Evolutionary conservation across 2,329 filamentous ascomycete genomes (phyloP).

Genomic region (Penicillium aurantiogriseum): DNA sequence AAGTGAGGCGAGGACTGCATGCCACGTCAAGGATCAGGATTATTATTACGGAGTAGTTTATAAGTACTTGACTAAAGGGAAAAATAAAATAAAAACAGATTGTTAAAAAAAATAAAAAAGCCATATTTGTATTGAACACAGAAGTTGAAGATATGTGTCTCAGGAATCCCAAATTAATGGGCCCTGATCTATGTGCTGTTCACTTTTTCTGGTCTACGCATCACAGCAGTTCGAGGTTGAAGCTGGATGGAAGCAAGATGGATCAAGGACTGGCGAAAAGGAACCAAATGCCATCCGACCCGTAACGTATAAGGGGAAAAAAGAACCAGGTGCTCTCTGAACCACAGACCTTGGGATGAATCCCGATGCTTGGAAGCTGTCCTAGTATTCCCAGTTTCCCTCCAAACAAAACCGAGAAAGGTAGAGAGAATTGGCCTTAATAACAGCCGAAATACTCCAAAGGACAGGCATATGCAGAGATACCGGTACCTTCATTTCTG

Average conservation of each 20-base stretch:
- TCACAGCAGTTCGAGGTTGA: conserved; percentile 21
- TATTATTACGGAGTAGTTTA: too few relatives aligned
- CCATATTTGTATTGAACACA: conserved; percentile 20
- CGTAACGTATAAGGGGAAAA: conserved; percentile 20
- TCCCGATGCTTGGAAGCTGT: conserved; percentile 10
- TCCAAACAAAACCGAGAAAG: conserved; percentile 7
- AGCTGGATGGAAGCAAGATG: conserved; percentile 17
- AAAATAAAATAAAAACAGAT: neutral
- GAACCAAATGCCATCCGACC: conserved; percentile 32
- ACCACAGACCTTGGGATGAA: conserved; percentile 9
- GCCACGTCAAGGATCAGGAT: neutral
- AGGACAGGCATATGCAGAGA: neutral
- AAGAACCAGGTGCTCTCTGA: conserved; percentile 2
- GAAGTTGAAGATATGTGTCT: conserved; percentile 20
- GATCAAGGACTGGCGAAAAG: conserved; percentile 29
- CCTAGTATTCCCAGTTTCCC: conserved; percentile 5
- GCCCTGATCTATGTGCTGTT: conserved; percentile 25
- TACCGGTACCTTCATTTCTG: neutral
- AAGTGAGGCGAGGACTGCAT: conserved; percentile 5
- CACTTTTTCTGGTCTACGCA: conserved; percentile 28
- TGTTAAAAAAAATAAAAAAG: conserved; percentile 3
- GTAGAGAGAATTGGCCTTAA: conserved; percentile 1
- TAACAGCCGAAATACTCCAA: conserved; percentile 1
- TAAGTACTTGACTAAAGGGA: neutral
- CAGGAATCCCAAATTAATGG: conserved; percentile 12